Percentiles rank a stretch among this genome's conserved stretches.
Conservation (phyloP, 352 stramenopile species). For the Phytophthora capsici region DNA sequence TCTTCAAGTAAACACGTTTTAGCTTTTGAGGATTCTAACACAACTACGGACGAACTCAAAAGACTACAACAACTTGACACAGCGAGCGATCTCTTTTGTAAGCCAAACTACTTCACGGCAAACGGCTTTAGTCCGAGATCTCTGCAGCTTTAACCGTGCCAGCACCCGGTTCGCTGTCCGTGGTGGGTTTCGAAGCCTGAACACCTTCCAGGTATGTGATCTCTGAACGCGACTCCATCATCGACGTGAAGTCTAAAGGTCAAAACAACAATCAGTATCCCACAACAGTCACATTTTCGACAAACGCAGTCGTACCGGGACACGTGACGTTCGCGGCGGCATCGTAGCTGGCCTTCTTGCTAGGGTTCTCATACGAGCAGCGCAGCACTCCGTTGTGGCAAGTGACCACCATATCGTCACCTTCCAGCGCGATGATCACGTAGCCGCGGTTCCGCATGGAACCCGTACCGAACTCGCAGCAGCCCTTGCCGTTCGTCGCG, state of each 20-base stretch:
- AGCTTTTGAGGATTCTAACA: too few relatives aligned
- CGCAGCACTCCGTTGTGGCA: slow-evolving; percentile 58
- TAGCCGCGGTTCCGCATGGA: slow-evolving; percentile 71
- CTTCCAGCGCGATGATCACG: slow-evolving; percentile 52
- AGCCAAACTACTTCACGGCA: neutral
- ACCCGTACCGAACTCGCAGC: slow-evolving; percentile 59
- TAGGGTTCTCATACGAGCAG: slow-evolving; percentile 69
- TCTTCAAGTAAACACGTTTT: neutral
- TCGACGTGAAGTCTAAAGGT: slow-evolving; percentile 54
- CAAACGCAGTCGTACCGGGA: slow-evolving; percentile 44
- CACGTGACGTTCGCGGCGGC: slow-evolving; percentile 49
- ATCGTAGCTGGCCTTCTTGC: slow-evolving; percentile 49
- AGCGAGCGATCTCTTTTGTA: slow-evolving; percentile 14
- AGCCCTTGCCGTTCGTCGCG: slow-evolving; percentile 43
- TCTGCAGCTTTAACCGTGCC: slow-evolving; percentile 43
- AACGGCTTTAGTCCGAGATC: slow-evolving; percentile 17
- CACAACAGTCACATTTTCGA: neutral
- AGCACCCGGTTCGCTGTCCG: slow-evolving; percentile 16
- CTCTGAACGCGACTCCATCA: slow-evolving; percentile 67
- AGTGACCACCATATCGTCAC: slow-evolving; percentile 66
- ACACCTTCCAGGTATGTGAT: slow-evolving; percentile 58
- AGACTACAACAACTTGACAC: slow-evolving; percentile 33
- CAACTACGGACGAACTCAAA: slow-evolving; percentile 19
- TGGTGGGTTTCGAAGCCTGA: slow-evolving; percentile 4
- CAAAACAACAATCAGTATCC: slow-evolving; percentile 3